Percentiles rank a stretch among this genome's conserved stretches.
phyloP scores from a whole-genome alignment of 1,284 basidiomycete genomes.

The Ceratobasidium papillatum region DNA sequence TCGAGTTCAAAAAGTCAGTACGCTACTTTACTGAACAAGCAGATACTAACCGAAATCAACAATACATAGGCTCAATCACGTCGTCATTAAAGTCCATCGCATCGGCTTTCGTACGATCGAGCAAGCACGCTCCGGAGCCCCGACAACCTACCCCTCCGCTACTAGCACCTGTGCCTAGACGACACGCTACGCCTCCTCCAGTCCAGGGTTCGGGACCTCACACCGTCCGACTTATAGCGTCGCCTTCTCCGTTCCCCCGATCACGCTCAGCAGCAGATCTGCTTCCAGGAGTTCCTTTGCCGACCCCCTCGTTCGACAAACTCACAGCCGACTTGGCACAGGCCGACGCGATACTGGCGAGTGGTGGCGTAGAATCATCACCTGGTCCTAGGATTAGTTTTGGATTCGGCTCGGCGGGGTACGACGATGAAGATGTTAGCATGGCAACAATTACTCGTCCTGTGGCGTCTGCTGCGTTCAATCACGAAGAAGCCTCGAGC shows the following conservation, averaged over 20 bases:
- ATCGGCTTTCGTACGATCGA: constrained; percentile 67
- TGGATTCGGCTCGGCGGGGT: constrained; percentile 34
- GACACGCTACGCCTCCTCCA: constrained; percentile 12
- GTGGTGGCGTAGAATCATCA: constrained; percentile 46
- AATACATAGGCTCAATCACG: constrained; percentile 27
- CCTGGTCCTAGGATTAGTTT: constrained; percentile 20
- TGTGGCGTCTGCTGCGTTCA: background rate
- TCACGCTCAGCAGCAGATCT: constrained; percentile 27
- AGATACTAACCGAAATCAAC: background rate
- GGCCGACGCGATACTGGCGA: constrained; percentile 51
- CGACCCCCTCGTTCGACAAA: constrained; percentile 18
- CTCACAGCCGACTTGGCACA: constrained; percentile 39
- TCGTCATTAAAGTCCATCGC: constrained; percentile 51
- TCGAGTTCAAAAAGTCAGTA: constrained; percentile 19
- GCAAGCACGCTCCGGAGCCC: constrained; percentile 68
- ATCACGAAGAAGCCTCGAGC: background rate
- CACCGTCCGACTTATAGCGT: constrained; percentile 26
- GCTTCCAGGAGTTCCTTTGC: constrained; percentile 16
- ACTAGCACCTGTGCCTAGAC: background rate
- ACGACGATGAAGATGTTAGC: constrained; percentile 22
- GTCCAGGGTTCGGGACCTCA: constrained; percentile 20
- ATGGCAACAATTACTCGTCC: constrained; percentile 4
- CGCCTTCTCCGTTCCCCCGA: constrained; percentile 16
- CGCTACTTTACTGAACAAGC: background rate
- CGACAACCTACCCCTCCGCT: constrained; percentile 3